Percentiles rank a stretch among this genome's conserved stretches.
These are phyloP conservation scores for Cordyceps fumosorosea DNA, from an alignment of 2,329 filamentous ascomycete species.

Conservation along the genomic window DNA sequence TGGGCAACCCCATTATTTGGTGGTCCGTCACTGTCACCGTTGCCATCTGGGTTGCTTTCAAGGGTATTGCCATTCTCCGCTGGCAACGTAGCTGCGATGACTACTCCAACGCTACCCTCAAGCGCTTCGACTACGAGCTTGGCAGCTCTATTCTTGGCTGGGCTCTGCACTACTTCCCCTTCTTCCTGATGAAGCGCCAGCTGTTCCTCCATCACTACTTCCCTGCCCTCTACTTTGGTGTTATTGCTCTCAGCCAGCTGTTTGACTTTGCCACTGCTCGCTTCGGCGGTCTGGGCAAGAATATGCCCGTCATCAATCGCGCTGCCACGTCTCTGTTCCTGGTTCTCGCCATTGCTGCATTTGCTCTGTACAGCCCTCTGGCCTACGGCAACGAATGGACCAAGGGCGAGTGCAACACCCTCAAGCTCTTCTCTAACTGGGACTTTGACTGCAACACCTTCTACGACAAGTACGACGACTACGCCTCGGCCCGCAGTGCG, in stretches of 20 bases:
- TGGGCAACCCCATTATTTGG: constrained; percentile 94
- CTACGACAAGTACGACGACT: constrained; percentile 44
- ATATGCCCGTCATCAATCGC: constrained; percentile 67
- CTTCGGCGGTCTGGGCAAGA: constrained; percentile 60
- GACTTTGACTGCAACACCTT: constrained; percentile 99
- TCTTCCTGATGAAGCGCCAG: constrained; percentile 96
- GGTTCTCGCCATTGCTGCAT: constrained; percentile 65
- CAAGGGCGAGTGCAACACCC: constrained; percentile 72
- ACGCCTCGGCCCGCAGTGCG: constrained; percentile 33
- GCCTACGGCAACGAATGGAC: constrained; percentile 95
- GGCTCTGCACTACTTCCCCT: constrained; percentile 98
- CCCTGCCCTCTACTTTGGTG: constrained; percentile 89
- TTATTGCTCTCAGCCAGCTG: constrained; percentile 81
- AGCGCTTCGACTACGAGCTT: constrained; percentile 96
- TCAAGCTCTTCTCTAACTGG: constrained; percentile 85
- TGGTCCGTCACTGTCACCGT: constrained; percentile 80
- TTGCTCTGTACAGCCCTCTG: constrained; percentile 79
- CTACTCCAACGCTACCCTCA: constrained; percentile 76
- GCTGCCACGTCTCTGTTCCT: constrained; percentile 69
- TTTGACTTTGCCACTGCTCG: constrained; percentile 81
- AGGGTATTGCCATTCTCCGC: constrained; percentile 76
- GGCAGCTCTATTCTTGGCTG: constrained; percentile 86
- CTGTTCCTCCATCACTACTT: constrained; percentile 99
- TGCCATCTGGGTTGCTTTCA: constrained; percentile 72
- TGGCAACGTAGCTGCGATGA: constrained; percentile 94